Base-by-base conservation (phyloP, 495 filamentous ascomycete species). In the Xylaria bambusicola region DNA sequence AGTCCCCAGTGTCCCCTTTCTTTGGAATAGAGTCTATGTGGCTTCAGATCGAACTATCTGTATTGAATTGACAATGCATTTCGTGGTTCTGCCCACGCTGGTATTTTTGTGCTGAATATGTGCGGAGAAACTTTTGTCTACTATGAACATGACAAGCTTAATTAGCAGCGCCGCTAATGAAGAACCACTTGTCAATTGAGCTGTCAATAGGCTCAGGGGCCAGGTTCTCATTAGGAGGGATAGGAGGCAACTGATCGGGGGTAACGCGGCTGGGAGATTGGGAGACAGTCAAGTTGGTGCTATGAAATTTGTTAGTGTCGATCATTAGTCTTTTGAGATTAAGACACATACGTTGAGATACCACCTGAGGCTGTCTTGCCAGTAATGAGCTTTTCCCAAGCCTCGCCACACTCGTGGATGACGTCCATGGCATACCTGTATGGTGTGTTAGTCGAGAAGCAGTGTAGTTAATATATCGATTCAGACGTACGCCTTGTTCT, bases 121-220 rank as follows among this genome's bases (percentile, higher is more conserved):
- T 52, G 48, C 21, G 26, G 38, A n/a, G 23, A 9, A 63, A 63
- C 60, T 63, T 67, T 65, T 66, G 35, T 68, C 56, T 65, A 66
- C 20, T 20, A 3, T 10, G 18, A 27, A 38, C 18, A 23, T 17
- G 20, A 24, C 29, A 62, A 27, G 45, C 45, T 80, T 92, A 96
- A 55, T 89, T 84, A 66, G 94, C 90, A 74, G 94, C 94, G 73
- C 94, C 94, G 73, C 93, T 97, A 79, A 99, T 99, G 84, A 97
- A 99, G 87, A 99, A 99, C 94, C 95, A 99, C 84, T 99, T 99
- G 85, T 99, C 94, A 71, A 97, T 96, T 80, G 87, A 94, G 67
- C 88, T 85, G 73, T 99, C 94, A 66, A 98, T 96, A 60, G 92
- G 90, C 55, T 90, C 93, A 55, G 94, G 89, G 18, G 81, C 71